Evolutionary conservation across 805 yeast genomes (phyloP).

Genomic region (Yamadazyma takamatsuzukensis): DNA sequence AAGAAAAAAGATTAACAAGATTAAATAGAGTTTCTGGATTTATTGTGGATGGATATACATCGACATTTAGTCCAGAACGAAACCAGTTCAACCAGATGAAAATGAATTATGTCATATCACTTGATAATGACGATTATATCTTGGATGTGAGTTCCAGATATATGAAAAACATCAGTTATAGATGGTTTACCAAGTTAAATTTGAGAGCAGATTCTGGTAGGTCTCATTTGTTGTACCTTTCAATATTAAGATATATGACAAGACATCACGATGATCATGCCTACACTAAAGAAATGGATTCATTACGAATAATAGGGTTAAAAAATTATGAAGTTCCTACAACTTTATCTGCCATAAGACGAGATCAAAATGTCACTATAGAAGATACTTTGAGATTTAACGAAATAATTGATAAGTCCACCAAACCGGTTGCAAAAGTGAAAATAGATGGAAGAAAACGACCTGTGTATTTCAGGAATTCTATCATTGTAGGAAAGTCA

Average conservation of each 20-base stretch:
- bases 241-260: slow-evolving; percentile 22
- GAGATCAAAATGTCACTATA: slow-evolving; percentile 25
- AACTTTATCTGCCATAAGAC: slow-evolving; percentile 22
- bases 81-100: slow-evolving; percentile 24
- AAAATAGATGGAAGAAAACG: slow-evolving; percentile 12
- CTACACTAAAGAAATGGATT: slow-evolving; percentile 16
- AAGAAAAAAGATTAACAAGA: slow-evolving; percentile 20
- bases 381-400: slow-evolving; percentile 21
- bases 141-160: slow-evolving; percentile 30
- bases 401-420: slow-evolving; percentile 16
- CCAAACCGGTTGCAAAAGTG: slow-evolving; percentile 15
- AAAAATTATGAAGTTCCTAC: slow-evolving; percentile 21
- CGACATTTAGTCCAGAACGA: slow-evolving; percentile 17
- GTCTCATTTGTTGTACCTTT: slow-evolving; percentile 19
- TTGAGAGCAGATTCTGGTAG: slow-evolving; percentile 25
- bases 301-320: slow-evolving; percentile 20
- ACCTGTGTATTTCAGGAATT: slow-evolving; percentile 19
- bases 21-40: slow-evolving; percentile 13
- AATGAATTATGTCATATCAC: slow-evolving; percentile 27
- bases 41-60: slow-evolving; percentile 9
- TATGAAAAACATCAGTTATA: slow-evolving; percentile 25
- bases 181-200: slow-evolving; percentile 26
- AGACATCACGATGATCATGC: slow-evolving; percentile 3
- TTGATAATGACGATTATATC: slow-evolving; percentile 14
- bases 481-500: slow-evolving; percentile 25